Evolutionary conservation across 2,329 filamentous ascomycete species (phyloP).

Genomic region (Lomentospora prolificans): DNA sequence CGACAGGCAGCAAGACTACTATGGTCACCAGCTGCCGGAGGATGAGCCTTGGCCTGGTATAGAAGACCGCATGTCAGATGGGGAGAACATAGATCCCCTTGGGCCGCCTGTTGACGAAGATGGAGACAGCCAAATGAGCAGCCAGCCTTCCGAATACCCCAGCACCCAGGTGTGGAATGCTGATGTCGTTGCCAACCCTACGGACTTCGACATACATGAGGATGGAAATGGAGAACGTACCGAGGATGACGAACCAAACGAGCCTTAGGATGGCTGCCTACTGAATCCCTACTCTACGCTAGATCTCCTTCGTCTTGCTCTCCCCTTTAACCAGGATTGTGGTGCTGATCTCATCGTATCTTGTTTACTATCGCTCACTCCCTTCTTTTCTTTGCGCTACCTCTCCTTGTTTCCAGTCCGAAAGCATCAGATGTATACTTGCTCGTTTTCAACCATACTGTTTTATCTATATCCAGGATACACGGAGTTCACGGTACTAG

Average conservation of each 20-base stretch:
- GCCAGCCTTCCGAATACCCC: constrained; percentile 46
- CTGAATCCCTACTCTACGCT: background rate
- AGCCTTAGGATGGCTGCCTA: background rate
- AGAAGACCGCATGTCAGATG: constrained; percentile 39
- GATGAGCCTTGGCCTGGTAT: constrained; percentile 50
- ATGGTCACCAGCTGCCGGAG: constrained; percentile 28
- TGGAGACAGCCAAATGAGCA: constrained; percentile 30
- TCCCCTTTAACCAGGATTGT: background rate
- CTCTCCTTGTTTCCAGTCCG: background rate
- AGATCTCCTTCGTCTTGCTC: background rate
- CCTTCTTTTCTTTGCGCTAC: background rate
- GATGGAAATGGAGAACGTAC: constrained; percentile 17
- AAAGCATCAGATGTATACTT: background rate
- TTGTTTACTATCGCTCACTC: background rate
- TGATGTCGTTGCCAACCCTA: constrained; percentile 13
- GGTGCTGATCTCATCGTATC: background rate
- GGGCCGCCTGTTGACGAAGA: constrained; percentile 22
- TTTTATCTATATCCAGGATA: background rate
- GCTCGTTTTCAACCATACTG: background rate
- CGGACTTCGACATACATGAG: constrained; percentile 31
- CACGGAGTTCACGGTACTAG: background rate
- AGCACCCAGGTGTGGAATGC: constrained; percentile 36
- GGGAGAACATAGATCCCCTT: constrained; percentile 40
- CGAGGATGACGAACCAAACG: background rate
- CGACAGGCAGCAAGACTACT: background rate